A percentile compares a stretch with the other conserved stretches of the same genome.
Evolutionary conservation across 2,329 filamentous ascomycete genomes (phyloP).

Genomic region (Sclerotinia subarctica): DNA sequence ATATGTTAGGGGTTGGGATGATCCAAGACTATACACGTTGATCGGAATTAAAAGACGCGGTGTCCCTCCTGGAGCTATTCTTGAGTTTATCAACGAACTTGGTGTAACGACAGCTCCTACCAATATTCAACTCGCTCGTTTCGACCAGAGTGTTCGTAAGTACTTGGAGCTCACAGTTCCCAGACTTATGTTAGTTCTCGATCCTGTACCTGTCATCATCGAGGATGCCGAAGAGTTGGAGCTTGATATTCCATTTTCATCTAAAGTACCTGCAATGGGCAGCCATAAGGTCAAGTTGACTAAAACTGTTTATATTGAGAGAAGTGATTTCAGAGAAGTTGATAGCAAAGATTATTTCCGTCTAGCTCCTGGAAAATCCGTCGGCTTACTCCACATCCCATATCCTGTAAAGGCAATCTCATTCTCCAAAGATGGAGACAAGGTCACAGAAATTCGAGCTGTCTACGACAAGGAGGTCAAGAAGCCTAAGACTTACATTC

Average conservation of each 20-base stretch:
- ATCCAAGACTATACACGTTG: conserved; percentile 84
- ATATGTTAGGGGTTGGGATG: conserved; percentile 85
- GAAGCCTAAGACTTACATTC: conserved; percentile 78
- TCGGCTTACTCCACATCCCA: conserved; percentile 69
- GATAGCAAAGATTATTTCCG: conserved; percentile 75
- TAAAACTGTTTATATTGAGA: conserved; percentile 80
- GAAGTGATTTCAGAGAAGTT: conserved; percentile 70
- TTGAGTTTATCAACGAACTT: conserved; percentile 87
- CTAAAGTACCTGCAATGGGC: conserved; percentile 70
- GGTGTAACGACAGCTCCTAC: conserved; percentile 81
- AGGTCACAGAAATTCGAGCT: conserved; percentile 64
- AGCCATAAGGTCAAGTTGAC: conserved; percentile 63
- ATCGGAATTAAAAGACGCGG: conserved; percentile 80
- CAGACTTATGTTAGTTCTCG: conserved; percentile 82
- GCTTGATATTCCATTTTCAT: conserved; percentile 72
- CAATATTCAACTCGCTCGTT: conserved; percentile 75
- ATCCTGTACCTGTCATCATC: conserved; percentile 79
- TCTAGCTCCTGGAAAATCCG: conserved; percentile 69
- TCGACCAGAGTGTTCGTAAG: conserved; percentile 79
- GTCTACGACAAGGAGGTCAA: conserved; percentile 68
- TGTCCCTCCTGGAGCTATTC: conserved; percentile 81
- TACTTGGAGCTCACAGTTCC: conserved; percentile 88
- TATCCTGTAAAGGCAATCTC: conserved; percentile 66
- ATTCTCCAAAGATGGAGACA: conserved; percentile 63
- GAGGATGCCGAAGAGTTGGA: conserved; percentile 72